Evolutionary conservation across 176 grass and related monocot species (phyloP), one percentile per base, ranked within the genome.

Genomic region (Puya raimondii): DNA sequence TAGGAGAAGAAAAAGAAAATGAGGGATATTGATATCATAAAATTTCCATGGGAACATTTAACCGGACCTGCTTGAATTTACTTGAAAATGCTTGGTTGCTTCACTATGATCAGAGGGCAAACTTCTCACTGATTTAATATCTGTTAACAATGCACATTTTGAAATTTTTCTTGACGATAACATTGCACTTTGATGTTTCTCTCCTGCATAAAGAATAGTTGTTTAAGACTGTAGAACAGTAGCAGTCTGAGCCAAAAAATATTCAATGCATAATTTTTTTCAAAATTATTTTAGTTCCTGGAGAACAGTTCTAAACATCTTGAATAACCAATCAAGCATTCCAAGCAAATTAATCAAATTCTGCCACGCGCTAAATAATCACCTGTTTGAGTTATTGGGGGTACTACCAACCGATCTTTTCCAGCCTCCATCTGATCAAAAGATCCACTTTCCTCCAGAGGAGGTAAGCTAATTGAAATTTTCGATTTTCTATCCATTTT

Each of bases 11-110:
- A 42, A 42, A 42, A 7, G 33, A 7, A 42, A 61, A 21, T 61
- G 56, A 61, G 56, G 15, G n/a, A 18, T 10, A 61, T 7, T 61
- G 56, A 61, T 53, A 48, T 61, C 42, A 18, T 14, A 64, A 64
- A 72, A 77, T 22, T 73, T 29, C 67, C 25, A 42, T 79, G 63
- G 70, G 50, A 16, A 25, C 18, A 70, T 69, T 51, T 65, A 78
- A 5, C 21, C 47, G 75, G 68, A 91, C 84, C 84, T 87, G 79
- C 69, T 74, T 76, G n/a, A 27, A 70, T 75, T 74, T 49, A 64
- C 61, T 80, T 74, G 78, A 61, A 11, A 67, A 48, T 59, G 63
- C 81, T 65, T 71, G 71, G 68, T 53, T 70, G 54, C 58, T 76
- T 66, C 61, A 29, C 63, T 49, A 76, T 85, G 54, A 70, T 72